Percentiles rank a stretch among this genome's conserved stretches.
These are phyloP conservation scores for Fusarium sp. DNA, from an alignment of 2,329 filamentous ascomycete species.

Conservation along the genomic window DNA sequence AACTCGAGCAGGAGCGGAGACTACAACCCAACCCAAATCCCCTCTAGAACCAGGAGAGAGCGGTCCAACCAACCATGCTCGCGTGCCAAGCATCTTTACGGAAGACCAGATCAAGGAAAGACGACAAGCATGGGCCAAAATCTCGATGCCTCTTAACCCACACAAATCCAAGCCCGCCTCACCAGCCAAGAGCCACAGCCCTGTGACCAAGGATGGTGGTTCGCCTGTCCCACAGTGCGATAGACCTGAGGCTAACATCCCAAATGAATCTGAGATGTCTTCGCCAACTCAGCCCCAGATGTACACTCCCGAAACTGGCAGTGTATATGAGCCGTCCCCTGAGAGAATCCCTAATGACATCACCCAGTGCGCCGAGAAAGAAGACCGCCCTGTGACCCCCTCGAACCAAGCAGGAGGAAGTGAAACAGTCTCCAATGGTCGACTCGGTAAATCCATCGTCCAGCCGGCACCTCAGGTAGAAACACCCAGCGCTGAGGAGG, in stretches of 20 bases:
- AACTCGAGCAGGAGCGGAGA: neutral
- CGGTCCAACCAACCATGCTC: constrained; percentile 9
- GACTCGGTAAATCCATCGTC: neutral
- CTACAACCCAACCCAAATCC: neutral
- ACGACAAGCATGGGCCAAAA: constrained; percentile 50
- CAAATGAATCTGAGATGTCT: constrained; percentile 15
- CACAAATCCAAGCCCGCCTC: constrained; percentile 27
- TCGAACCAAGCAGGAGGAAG: neutral
- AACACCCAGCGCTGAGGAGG: neutral
- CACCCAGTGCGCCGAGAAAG: neutral
- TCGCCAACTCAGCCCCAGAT: constrained; percentile 22
- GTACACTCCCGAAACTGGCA: constrained; percentile 23
- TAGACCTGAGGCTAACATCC: constrained; percentile 8
- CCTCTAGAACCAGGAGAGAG: neutral
- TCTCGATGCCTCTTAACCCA: constrained; percentile 49
- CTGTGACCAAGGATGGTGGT: neutral
- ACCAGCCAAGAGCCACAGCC: constrained; percentile 5
- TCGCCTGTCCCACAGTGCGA: neutral
- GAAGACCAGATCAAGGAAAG: constrained; percentile 48
- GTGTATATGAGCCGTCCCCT: constrained; percentile 17
- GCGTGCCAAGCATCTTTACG: constrained; percentile 44
- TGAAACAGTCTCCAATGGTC: neutral
- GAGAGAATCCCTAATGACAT: neutral
- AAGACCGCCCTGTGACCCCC: neutral
- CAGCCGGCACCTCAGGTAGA: neutral